These are phyloP conservation scores for Colletotrichum liriopes DNA, from an alignment of 2,329 filamentous ascomycete species.

Conservation along the genomic window DNA sequence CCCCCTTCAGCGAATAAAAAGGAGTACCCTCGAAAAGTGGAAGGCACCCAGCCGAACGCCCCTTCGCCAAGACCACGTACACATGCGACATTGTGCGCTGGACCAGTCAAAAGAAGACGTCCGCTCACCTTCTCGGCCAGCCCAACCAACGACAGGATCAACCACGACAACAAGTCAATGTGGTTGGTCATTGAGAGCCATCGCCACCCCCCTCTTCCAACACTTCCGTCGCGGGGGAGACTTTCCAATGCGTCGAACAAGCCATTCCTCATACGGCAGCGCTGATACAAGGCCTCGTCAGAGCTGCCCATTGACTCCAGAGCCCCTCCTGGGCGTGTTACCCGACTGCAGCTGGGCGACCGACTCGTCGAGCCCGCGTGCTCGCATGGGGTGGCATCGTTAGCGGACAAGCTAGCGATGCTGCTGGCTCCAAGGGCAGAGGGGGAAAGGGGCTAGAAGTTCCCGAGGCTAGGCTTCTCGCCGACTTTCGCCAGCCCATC, in stretches of 20 bases:
- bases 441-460: slow-evolving; percentile 13
- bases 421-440: slow-evolving; percentile 17
- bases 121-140: neutral
- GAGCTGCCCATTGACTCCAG: neutral
- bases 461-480: slow-evolving; percentile 9
- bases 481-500: slow-evolving; percentile 7
- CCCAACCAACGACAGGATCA: slow-evolving; percentile 14
- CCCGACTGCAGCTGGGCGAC: slow-evolving; percentile 13
- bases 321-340: neutral
- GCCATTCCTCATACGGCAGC: slow-evolving; percentile 6
- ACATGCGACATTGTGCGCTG: neutral
- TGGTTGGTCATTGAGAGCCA: neutral
- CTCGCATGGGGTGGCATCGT: slow-evolving; percentile 18
- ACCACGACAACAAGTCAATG: slow-evolving; percentile 16
- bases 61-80: slow-evolving; percentile 23
- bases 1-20: neutral
- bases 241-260: slow-evolving; percentile 10
- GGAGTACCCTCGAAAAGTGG: neutral
- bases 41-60: neutral
- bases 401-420: slow-evolving; percentile 25
- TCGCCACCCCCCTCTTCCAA: neutral
- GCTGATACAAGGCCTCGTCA: slow-evolving; percentile 15
- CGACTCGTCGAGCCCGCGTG: slow-evolving; percentile 23
- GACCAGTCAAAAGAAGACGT: slow-evolving; percentile 17
- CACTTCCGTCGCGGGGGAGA: neutral